Evolutionary conservation across 2,329 filamentous ascomycete genomes (phyloP).

Genomic region (Fusarium avenaceum): DNA sequence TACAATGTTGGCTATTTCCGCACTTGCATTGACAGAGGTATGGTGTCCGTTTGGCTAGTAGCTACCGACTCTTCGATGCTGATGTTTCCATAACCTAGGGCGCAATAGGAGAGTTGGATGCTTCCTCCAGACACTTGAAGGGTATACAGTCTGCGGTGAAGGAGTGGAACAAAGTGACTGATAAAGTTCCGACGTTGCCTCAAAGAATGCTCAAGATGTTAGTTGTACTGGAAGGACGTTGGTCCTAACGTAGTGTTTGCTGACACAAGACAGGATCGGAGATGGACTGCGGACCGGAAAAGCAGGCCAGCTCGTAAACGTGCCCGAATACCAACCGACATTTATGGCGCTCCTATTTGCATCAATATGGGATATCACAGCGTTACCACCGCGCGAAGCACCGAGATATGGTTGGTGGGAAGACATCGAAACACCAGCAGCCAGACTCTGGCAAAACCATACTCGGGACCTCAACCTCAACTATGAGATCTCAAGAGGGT

Average conservation of each 20-base stretch:
- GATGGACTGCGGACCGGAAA: slow-evolving; percentile 57
- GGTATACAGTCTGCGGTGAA: slow-evolving; percentile 53
- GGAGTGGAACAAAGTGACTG: slow-evolving; percentile 37
- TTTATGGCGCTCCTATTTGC: slow-evolving; percentile 61
- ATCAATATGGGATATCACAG: slow-evolving; percentile 58
- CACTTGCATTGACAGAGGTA: slow-evolving; percentile 61
- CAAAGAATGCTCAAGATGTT: slow-evolving; percentile 58
- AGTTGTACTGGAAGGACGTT: slow-evolving; percentile 13
- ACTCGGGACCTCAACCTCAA: slow-evolving; percentile 54
- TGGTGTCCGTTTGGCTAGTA: slow-evolving; percentile 3
- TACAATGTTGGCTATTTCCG: slow-evolving; percentile 60
- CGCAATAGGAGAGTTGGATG: slow-evolving; percentile 59
- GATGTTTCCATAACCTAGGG: slow-evolving; percentile 50
- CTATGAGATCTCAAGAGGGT: slow-evolving; percentile 55
- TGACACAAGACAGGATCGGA: slow-evolving; percentile 55
- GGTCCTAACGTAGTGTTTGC: slow-evolving; percentile 9
- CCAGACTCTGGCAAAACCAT: slow-evolving; percentile 55
- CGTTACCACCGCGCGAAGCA: slow-evolving; percentile 53
- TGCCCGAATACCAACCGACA: slow-evolving; percentile 59
- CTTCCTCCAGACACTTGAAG: slow-evolving; percentile 59
- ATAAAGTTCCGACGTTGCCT: slow-evolving; percentile 51
- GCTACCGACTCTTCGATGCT: slow-evolving; percentile 5
- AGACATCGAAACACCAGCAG: slow-evolving; percentile 54
- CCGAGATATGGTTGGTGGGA: slow-evolving; percentile 56
- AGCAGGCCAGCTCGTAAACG: slow-evolving; percentile 57